phyloP scores from a whole-genome alignment of 768 basidiomycete species.

The Baorangia bicolor region DNA sequence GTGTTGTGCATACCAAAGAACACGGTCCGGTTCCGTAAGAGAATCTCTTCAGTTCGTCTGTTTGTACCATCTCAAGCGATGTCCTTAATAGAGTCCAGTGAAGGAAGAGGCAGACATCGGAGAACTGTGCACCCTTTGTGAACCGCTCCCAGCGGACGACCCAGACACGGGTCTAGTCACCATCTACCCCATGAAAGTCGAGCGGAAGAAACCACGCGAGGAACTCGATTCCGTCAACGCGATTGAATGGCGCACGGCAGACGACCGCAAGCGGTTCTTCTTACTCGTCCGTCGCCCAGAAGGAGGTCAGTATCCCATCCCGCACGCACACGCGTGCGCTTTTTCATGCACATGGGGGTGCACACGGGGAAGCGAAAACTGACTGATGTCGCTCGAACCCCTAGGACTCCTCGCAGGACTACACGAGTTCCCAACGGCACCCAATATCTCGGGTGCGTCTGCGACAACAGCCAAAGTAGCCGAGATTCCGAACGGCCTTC shows the following conservation, averaged over 20 bases:
- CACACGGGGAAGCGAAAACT: background rate
- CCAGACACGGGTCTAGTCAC: conserved; percentile 44
- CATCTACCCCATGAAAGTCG: conserved; percentile 83
- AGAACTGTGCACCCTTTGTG: conserved; percentile 70
- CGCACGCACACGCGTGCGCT: background rate
- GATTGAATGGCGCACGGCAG: conserved; percentile 66
- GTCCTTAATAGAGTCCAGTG: background rate
- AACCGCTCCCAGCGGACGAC: conserved; percentile 44
- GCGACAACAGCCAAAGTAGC: conserved; percentile 35
- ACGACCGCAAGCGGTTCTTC: conserved; percentile 53
- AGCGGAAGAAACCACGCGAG: conserved; percentile 78
- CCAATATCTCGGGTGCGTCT: conserved; percentile 47
- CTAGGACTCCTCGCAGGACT: conserved; percentile 88
- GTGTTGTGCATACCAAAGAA: conserved; percentile 61
- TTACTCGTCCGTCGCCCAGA: conserved; percentile 81
- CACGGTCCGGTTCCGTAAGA: conserved; percentile 15
- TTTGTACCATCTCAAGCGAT: background rate
- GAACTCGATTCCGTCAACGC: conserved; percentile 85
- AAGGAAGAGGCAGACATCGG: conserved; percentile 60
- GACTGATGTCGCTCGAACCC: background rate
- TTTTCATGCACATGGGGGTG: background rate
- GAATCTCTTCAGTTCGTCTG: background rate
- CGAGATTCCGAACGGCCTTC: conserved; percentile 36
- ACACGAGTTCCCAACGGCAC: conserved; percentile 77
- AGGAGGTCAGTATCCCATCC: conserved; percentile 52